These are phyloP conservation scores for Suillus variegatus DNA, from an alignment of 768 basidiomycete species.

Conservation along the genomic window DNA sequence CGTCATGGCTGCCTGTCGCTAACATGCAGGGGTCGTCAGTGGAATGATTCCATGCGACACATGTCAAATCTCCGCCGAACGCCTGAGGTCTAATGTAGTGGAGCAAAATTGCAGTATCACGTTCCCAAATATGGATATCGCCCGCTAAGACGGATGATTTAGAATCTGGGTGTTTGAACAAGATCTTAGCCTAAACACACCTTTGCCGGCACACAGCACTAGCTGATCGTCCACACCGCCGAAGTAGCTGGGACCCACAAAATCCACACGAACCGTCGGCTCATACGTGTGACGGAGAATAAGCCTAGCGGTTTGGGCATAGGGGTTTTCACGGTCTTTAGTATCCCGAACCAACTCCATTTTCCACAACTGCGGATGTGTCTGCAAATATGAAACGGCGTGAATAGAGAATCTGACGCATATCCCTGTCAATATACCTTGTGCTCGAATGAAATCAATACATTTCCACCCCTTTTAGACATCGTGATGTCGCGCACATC, in stretches of 20 bases:
- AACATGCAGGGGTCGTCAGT: conserved; percentile 52
- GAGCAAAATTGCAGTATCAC: conserved; percentile 71
- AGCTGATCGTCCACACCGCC: conserved; percentile 79
- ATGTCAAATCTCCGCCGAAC: conserved; percentile 71
- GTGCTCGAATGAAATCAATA: conserved; percentile 47
- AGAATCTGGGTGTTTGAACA: background rate
- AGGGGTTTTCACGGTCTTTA: conserved; percentile 36
- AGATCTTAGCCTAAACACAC: conserved; percentile 32
- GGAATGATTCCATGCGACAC: conserved; percentile 77
- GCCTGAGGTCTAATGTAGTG: conserved; percentile 68
- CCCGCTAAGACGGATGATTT: conserved; percentile 48
- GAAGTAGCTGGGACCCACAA: conserved; percentile 81
- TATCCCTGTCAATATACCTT: conserved; percentile 30
- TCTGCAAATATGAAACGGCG: conserved; percentile 36
- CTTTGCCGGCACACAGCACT: conserved; percentile 77
- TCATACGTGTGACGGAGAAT: conserved; percentile 68
- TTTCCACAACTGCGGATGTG: conserved; percentile 79
- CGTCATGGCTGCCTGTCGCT: conserved; percentile 78
- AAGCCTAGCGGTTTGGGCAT: conserved; percentile 30
- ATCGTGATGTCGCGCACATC: conserved; percentile 55
- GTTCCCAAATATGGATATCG: conserved; percentile 88
- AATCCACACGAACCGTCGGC: conserved; percentile 67
- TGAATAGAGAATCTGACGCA: conserved; percentile 3
- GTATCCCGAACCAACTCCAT: conserved; percentile 60
- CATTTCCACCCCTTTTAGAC: conserved; percentile 44